Conservation (phyloP, 2,329 filamentous ascomycete genomes). For the Aspergillus nomiae region DNA sequence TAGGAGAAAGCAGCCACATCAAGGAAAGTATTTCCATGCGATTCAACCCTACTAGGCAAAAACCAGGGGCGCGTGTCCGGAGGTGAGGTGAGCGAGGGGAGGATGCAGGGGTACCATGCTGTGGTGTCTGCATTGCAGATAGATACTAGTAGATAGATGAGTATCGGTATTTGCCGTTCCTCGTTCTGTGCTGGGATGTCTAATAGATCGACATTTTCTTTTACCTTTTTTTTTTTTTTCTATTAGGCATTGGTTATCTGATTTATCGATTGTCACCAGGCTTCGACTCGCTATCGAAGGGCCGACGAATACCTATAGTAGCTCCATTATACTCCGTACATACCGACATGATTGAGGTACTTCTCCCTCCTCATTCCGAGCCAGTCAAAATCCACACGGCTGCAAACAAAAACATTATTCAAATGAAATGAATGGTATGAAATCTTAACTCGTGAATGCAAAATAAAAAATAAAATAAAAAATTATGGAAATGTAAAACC, state of each 20-base stretch:
- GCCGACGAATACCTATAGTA: not conserved
- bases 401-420: not conserved
- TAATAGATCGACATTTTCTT: not conserved
- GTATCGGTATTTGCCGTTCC: not conserved
- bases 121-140: constrained; percentile 1
- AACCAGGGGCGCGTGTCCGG: not conserved
- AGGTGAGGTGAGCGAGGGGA: not conserved
- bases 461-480: not conserved
- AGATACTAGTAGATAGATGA: not conserved
- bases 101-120: constrained; percentile 5
- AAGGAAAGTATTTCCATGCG: not conserved
- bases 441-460: too few species aligned
- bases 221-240: not conserved
- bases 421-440: not conserved
- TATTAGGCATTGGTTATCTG: not conserved
- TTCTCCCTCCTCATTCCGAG: not conserved
- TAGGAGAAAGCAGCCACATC: not conserved
- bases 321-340: not conserved
- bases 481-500: not conserved
- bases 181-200: not conserved
- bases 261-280: not conserved
- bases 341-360: not conserved
- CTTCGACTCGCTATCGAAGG: not conserved
- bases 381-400: not conserved
- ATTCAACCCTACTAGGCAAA: not conserved